These are phyloP conservation scores for Bothriochloa decipiens DNA, from an alignment of 176 grass and related monocot species.

Conservation along the genomic window DNA sequence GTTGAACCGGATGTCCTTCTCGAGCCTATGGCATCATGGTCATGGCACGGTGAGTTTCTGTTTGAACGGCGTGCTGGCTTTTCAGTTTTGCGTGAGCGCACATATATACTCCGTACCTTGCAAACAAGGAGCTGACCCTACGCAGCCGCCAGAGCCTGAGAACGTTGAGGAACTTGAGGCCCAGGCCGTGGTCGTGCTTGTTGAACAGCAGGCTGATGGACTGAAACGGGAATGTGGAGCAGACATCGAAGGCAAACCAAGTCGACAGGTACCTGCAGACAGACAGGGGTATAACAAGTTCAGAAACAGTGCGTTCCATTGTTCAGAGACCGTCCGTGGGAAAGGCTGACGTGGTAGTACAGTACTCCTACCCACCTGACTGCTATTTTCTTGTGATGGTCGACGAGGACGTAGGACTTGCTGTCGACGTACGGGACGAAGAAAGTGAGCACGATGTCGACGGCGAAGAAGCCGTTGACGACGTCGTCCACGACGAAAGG, in stretches of 20 bases:
- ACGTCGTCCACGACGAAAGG: constrained; percentile 65
- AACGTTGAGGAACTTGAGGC: constrained; percentile 62
- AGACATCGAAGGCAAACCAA: constrained; percentile 73
- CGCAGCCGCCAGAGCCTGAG: constrained; percentile 68
- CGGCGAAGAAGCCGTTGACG: constrained; percentile 64
- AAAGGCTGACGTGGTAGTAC: background rate
- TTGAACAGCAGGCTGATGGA: constrained; percentile 55
- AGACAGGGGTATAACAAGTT: background rate
- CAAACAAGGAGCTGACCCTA: constrained; percentile 67
- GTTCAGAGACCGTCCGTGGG: background rate
- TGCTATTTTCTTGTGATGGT: constrained; percentile 69
- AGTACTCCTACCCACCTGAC: constrained; percentile 24
- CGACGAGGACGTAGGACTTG: constrained; percentile 55
- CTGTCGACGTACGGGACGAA: constrained; percentile 68
- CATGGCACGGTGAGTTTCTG: background rate
- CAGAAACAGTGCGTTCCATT: background rate
- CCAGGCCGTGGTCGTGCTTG: constrained; percentile 45
- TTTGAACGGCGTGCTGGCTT: background rate
- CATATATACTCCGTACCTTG: constrained; percentile 43
- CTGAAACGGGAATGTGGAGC: constrained; percentile 69
- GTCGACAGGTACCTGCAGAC: constrained; percentile 65
- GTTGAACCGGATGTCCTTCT: constrained; percentile 84
- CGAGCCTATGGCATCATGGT: constrained; percentile 43
- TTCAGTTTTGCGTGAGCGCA: background rate
- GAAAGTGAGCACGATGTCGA: constrained; percentile 77